A percentile compares a stretch with the other conserved stretches of the same genome.
These are phyloP conservation scores for Ogataea trehalophila DNA, from an alignment of 805 yeast genomes.

Conservation along the genomic window DNA sequence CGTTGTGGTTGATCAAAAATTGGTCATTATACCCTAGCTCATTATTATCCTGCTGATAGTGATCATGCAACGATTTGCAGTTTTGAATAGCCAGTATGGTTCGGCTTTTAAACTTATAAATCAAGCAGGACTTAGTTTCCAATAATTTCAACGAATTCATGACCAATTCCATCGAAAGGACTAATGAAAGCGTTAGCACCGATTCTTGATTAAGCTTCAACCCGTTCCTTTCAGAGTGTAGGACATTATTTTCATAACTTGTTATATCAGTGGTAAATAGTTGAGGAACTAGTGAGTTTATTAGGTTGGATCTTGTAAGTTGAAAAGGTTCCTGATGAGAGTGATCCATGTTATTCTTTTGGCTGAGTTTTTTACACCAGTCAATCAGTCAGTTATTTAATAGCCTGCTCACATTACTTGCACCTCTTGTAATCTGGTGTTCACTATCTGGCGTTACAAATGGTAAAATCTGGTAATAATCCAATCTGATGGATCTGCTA, in stretches of 20 bases:
- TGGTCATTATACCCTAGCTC: background rate
- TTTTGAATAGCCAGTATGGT: background rate
- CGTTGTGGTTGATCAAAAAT: too few relatives aligned
- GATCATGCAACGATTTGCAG: background rate
- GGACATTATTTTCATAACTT: background rate
- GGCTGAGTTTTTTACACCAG: too few relatives aligned
- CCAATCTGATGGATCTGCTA: too few relatives aligned
- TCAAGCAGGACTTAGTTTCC: background rate
- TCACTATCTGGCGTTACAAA: too few relatives aligned
- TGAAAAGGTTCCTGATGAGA: too few relatives aligned
- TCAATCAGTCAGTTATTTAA: too few relatives aligned
- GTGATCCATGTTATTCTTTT: too few relatives aligned
- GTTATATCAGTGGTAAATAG: conserved; percentile 2
- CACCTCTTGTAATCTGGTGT: too few relatives aligned
- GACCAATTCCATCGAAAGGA: conserved; percentile 3
- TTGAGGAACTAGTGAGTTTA: conserved; percentile 2
- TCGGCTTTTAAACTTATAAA: background rate
- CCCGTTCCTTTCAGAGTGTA: background rate
- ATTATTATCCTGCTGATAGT: background rate
- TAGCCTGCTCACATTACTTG: too few relatives aligned
- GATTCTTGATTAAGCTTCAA: conserved; percentile 13
- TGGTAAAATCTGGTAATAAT: too few relatives aligned
- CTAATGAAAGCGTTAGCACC: conserved; percentile 10
- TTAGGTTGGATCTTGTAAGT: background rate
- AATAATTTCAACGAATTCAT: background rate